phyloP scores from a whole-genome alignment of 306 rosid genomes.

The Purshia tridentata region DNA sequence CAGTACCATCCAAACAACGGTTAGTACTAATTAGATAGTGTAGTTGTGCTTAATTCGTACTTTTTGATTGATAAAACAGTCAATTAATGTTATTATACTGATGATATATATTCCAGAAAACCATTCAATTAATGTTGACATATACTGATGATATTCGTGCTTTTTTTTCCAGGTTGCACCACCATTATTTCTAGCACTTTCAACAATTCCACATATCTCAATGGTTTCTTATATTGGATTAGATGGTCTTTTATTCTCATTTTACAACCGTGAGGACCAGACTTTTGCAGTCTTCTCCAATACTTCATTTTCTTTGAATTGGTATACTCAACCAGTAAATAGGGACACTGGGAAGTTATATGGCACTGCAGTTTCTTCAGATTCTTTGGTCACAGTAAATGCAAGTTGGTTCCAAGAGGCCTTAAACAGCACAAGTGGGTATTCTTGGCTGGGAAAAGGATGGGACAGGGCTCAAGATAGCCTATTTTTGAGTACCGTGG shows the following conservation, averaged over 20 bases:
- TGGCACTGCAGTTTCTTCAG: constrained; percentile 4
- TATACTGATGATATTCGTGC: not conserved
- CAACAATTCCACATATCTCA: constrained; percentile 20
- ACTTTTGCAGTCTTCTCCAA: constrained; percentile 20
- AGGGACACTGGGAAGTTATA: constrained; percentile 19
- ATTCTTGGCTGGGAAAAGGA: constrained; percentile 15
- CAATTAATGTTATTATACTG: too few relatives aligned
- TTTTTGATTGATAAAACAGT: too few relatives aligned
- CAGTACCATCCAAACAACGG: constrained; percentile 17
- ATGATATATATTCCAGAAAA: too few relatives aligned
- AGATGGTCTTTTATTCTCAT: constrained; percentile 22
- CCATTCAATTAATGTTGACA: not conserved
- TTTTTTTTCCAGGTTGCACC: constrained; percentile 31
- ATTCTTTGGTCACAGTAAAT: not conserved
- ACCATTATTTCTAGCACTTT: constrained; percentile 21
- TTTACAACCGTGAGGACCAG: constrained; percentile 9
- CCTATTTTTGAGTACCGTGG: constrained; percentile 20
- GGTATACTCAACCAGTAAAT: constrained; percentile 20
- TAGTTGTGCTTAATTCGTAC: too few relatives aligned
- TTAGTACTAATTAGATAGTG: not conserved
- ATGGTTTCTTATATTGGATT: constrained; percentile 25
- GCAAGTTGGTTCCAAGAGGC: constrained; percentile 29
- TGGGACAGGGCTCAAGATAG: constrained; percentile 7
- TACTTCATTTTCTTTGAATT: not conserved
- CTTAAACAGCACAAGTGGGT: constrained; percentile 22